phyloP scores from a whole-genome alignment of 2,329 filamentous ascomycete species.

The Trichoderma pleuroti region DNA sequence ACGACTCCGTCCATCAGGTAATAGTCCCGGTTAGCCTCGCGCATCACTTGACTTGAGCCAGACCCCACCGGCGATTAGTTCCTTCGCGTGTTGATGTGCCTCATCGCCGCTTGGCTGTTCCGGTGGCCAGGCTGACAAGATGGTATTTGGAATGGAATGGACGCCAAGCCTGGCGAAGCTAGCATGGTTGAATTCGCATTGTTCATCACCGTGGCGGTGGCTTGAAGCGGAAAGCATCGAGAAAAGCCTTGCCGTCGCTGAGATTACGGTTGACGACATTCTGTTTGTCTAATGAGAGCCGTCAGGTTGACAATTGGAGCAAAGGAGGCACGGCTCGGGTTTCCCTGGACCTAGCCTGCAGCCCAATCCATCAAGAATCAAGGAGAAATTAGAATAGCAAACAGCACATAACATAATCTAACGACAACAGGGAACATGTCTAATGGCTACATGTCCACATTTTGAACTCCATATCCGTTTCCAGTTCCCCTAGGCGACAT shows the following conservation, averaged over 20 bases:
- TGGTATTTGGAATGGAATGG: not conserved
- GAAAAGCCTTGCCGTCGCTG: not conserved
- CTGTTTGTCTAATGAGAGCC: not conserved
- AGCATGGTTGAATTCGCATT: not conserved
- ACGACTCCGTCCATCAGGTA: not conserved
- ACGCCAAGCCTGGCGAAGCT: not conserved
- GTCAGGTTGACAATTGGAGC: not conserved
- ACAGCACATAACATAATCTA: not conserved
- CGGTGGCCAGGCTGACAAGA: not conserved
- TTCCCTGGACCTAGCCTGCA: not conserved
- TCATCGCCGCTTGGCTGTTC: not conserved
- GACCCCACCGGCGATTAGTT: not conserved
- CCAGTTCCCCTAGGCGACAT: not conserved
- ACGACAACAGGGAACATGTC: not conserved
- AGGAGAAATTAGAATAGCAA: not conserved
- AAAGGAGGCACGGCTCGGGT: not conserved
- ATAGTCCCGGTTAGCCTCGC: not conserved
- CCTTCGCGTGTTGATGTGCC: not conserved
- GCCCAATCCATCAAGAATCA: not conserved
- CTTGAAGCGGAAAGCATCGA: not conserved
- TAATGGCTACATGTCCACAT: not conserved
- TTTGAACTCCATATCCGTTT: constrained; percentile 9
- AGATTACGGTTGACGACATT: not conserved
- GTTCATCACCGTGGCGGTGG: not conserved
- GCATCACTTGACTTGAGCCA: not conserved